Conservation (phyloP, 1,284 basidiomycete genomes). For the Dichomitus squalens region DNA sequence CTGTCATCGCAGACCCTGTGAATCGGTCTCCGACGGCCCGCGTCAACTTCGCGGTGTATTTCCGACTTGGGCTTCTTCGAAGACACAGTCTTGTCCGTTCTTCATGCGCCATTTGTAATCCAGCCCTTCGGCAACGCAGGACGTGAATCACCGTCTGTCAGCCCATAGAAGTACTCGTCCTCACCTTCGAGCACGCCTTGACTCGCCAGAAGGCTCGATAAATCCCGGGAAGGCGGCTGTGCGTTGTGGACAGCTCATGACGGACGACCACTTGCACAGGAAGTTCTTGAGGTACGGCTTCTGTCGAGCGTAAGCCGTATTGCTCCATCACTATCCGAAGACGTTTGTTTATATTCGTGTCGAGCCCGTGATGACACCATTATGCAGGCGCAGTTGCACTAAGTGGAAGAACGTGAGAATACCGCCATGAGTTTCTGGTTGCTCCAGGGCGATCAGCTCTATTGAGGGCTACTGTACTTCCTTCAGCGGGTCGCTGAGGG, state of each 20-base stretch:
- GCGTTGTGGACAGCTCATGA: background rate
- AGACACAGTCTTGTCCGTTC: slow-evolving; percentile 1
- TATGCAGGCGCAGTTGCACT: too few species aligned
- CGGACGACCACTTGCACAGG: background rate
- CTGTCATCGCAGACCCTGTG: background rate
- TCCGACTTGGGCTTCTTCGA: background rate
- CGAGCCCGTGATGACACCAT: too few species aligned
- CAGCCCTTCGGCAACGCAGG: background rate
- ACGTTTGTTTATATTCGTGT: too few species aligned
- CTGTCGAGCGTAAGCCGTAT: background rate
- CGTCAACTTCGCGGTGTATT: background rate
- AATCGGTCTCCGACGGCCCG: background rate
- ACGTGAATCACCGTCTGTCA: slow-evolving; percentile 7
- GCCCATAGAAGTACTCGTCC: slow-evolving; percentile 3
- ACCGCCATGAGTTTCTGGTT: too few species aligned
- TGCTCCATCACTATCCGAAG: background rate
- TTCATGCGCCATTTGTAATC: slow-evolving; percentile 16
- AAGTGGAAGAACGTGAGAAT: too few species aligned
- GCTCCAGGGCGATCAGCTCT: too few species aligned
- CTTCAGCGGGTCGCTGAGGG: too few species aligned
- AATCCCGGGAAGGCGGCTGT: slow-evolving; percentile 10
- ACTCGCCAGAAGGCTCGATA: slow-evolving; percentile 2
- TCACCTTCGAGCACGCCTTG: background rate
- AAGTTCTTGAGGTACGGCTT: background rate
- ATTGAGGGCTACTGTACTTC: too few species aligned